Base-by-base conservation (phyloP, 1,139 yeast genomes). In the Suhomyces chickasaworum region DNA sequence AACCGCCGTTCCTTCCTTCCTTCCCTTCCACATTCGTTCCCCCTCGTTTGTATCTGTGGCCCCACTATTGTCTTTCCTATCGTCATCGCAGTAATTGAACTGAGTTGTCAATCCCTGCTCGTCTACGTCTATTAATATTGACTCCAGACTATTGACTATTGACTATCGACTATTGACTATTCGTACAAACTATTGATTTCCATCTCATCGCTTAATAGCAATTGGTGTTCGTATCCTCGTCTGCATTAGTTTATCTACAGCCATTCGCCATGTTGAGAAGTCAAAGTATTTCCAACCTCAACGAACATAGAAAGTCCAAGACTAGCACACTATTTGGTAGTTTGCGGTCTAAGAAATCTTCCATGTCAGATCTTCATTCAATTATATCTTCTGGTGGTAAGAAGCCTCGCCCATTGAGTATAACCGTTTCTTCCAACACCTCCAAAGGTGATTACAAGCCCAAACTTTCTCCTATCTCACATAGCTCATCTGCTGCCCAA, bases 201-300 rank as follows among this genome's bases (percentile, higher is more conserved):
- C 31, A 8, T 8, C 36, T 25, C 31, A 32, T 39, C 44, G 34
- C 22, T 21, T 12, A 10, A 15, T 39, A 15, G 7, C 32, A 29
- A 17, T 3, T 13, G 32, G 32, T 9, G 16, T 13, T 13, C 31
- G 27, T 29, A 15, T 31, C 18, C 27, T 16, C 39, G 17, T 41
- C 35, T 22, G 30, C 29, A 7, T 21, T 21, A 23, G 29, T 35
- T 35, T 35, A 35, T 35, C 29, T 35, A 37, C 35, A 15, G 27
- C 38, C 30, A 37, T 22, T 16, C 44, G 46, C 21, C 32, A 66
- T 68, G 72, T 55, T 68, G 39, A 62, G 69, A 43, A 64, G 70
- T 45, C 71, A 65, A 42, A 66, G 69, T 44, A 64, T 65, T 20
- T 55, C 63, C 36, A 63, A 65, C 47, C 52, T 67, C 15, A 51